Percentiles rank a stretch among this genome's conserved stretches.
Conservation (phyloP, 371 early-diverging fungal genomes). For the Mortierella sp. region DNA sequence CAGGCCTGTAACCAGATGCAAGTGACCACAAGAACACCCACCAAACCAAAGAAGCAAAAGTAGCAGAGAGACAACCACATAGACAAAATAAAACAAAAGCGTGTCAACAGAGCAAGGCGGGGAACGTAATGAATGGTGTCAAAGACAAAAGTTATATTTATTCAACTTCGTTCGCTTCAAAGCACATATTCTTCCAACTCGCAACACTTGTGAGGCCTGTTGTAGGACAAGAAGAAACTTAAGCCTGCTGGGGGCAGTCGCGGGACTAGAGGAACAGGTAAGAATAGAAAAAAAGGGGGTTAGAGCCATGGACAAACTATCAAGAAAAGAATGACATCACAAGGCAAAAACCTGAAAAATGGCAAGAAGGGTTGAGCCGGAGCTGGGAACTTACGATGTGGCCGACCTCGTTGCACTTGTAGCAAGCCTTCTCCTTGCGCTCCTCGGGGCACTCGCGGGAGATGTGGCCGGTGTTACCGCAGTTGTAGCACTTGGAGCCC, state of each 20-base stretch:
- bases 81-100: constrained; percentile 77
- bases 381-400: constrained; percentile 59
- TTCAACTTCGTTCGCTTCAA: constrained; percentile 12
- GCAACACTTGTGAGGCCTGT: constrained; percentile 49
- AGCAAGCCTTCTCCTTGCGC: constrained; percentile 71
- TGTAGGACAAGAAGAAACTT: constrained; percentile 22
- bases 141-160: constrained; percentile 20
- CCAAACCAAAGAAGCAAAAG: constrained; percentile 11
- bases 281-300: not conserved
- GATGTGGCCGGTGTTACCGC: constrained; percentile 64
- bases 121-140: not conserved
- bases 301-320: not conserved
- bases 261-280: constrained; percentile 30
- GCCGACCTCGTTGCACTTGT: constrained; percentile 72
- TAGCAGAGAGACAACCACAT: not conserved
- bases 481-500: constrained; percentile 78
- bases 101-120: not conserved
- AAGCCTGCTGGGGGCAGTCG: constrained; percentile 58
- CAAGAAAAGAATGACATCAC: not conserved
- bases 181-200: constrained; percentile 36
- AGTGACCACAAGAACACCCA: constrained; percentile 1
- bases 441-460: constrained; percentile 66
- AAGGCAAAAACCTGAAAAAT: not conserved
- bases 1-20: constrained; percentile 11
- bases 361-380: not conserved